A percentile compares a stretch with the other conserved stretches of the same genome.
These are phyloP conservation scores for Fusarium globosum DNA, from an alignment of 2,329 filamentous ascomycete species.

Conservation along the genomic window DNA sequence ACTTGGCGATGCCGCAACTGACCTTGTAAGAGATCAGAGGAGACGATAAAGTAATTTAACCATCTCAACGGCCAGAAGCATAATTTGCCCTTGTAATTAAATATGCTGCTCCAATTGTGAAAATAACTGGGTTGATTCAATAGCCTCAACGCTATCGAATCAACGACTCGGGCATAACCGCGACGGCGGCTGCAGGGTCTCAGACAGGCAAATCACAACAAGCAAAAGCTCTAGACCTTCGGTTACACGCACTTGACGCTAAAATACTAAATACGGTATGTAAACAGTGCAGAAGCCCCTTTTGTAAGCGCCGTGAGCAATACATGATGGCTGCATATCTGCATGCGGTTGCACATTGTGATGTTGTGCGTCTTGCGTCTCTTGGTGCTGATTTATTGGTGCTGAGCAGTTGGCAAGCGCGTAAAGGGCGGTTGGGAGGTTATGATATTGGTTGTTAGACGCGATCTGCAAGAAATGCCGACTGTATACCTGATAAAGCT, in stretches of 20 bases:
- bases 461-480: slow-evolving; percentile 23
- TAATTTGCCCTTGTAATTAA: neutral
- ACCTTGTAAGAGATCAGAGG: neutral
- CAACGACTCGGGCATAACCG: slow-evolving; percentile 23
- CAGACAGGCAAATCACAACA: slow-evolving; percentile 28
- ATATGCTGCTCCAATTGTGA: neutral
- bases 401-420: slow-evolving; percentile 29
- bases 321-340: slow-evolving; percentile 19
- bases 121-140: neutral
- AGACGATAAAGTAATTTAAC: neutral
- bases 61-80: neutral
- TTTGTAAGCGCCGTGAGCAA: slow-evolving; percentile 24
- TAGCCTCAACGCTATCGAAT: neutral
- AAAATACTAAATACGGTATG: neutral
- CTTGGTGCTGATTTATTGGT: slow-evolving; percentile 12
- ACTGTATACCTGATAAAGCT: neutral
- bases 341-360: slow-evolving; percentile 16
- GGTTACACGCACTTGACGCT: slow-evolving; percentile 18
- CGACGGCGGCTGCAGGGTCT: slow-evolving; percentile 19
- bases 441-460: slow-evolving; percentile 29
- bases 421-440: slow-evolving; percentile 32
- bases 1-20: neutral
- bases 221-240: slow-evolving; percentile 15
- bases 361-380: slow-evolving; percentile 7
- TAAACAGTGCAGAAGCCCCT: neutral